A percentile compares a stretch with the other conserved stretches of the same genome.
Conservation (phyloP, 2,329 filamentous ascomycete genomes). For the Alternaria solani region DNA sequence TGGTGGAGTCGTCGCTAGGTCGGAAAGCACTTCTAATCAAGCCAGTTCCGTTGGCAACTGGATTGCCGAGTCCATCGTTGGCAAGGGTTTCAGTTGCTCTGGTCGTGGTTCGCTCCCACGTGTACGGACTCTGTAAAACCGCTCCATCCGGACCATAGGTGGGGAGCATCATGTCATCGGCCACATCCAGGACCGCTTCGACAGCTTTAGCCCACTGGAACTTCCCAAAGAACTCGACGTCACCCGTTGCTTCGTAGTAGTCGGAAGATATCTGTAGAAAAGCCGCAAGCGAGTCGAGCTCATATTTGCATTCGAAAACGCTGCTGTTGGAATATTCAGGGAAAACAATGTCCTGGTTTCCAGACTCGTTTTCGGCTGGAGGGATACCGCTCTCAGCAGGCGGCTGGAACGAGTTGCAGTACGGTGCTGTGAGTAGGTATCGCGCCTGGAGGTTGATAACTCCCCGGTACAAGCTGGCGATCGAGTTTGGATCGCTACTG, state of each 20-base stretch:
- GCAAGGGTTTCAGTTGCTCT: conserved; percentile 58
- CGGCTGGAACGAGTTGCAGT: conserved; percentile 63
- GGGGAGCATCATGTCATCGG: conserved; percentile 56
- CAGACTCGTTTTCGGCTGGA: conserved; percentile 50
- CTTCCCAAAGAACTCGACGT: conserved; percentile 57
- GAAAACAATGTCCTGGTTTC: conserved; percentile 53
- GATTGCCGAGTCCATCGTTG: conserved; percentile 63
- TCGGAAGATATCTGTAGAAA: conserved; percentile 60
- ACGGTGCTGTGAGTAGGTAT: conserved; percentile 68
- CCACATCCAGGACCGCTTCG: conserved; percentile 55
- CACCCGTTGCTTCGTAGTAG: conserved; percentile 60
- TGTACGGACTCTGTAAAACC: conserved; percentile 56
- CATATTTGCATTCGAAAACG: conserved; percentile 64
- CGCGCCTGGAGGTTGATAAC: conserved; percentile 76
- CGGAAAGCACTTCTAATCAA: conserved; percentile 60
- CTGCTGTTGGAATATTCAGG: conserved; percentile 54
- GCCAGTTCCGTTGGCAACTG: conserved; percentile 58
- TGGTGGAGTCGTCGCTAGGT: conserved; percentile 60
- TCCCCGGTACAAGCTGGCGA: conserved; percentile 73
- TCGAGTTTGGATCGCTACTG: conserved; percentile 62
- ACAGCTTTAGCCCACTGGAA: conserved; percentile 59
- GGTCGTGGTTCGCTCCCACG: conserved; percentile 54
- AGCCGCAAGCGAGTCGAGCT: conserved; percentile 61
- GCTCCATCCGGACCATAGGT: conserved; percentile 59
- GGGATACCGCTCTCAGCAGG: conserved; percentile 57